Evolutionary conservation across 441 rosid genomes (phyloP).

Genomic region (Pelargonium cotyledonis): DNA sequence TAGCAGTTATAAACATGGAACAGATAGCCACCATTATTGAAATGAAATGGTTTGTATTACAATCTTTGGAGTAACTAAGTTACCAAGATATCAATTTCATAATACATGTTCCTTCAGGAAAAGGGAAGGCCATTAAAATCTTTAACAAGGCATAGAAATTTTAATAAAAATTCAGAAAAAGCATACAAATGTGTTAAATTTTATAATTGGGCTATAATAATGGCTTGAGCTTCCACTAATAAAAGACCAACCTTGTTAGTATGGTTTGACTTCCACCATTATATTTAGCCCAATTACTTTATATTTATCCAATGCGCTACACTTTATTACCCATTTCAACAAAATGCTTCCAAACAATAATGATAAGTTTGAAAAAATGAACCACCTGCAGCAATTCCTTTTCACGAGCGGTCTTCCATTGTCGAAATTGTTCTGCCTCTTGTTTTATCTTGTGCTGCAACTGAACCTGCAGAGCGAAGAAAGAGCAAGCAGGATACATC

Average conservation of each 20-base stretch:
- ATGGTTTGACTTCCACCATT: no score
- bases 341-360: no score
- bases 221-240: no score
- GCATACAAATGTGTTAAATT: not conserved
- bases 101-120: not conserved
- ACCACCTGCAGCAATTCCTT: constrained; percentile 61
- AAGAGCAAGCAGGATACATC: constrained; percentile 12
- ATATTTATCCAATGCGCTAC: no score
- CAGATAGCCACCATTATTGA: not conserved
- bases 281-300: no score
- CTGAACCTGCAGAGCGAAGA: constrained; percentile 44
- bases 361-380: constrained; percentile 3
- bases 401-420: constrained; percentile 63
- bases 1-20: constrained; percentile 5
- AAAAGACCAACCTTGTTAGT: no score
- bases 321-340: no score
- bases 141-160: not conserved
- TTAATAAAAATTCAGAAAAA: not conserved
- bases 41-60: not conserved
- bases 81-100: not conserved
- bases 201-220: no score
- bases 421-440: constrained; percentile 71
- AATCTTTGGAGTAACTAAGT: not conserved
- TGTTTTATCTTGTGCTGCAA: constrained; percentile 64
- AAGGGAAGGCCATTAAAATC: not conserved